Evolutionary conservation across 371 early-diverging fungal species (phyloP), one percentile per base, ranked within the genome.

Genomic region (Apophysomyces ossiformis): DNA sequence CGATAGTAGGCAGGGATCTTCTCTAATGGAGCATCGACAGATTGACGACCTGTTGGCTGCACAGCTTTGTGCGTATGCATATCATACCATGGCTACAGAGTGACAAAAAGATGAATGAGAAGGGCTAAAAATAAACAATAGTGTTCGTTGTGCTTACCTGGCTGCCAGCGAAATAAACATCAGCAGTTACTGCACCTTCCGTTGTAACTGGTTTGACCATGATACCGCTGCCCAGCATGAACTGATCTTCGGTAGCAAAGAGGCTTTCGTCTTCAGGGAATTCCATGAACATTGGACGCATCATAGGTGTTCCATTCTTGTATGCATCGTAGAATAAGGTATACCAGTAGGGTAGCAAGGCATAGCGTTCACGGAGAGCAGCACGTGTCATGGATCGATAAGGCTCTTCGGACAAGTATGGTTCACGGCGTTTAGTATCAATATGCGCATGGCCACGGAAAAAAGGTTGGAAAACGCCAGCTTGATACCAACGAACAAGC

Each of bases 391-490:
- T 82, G 1, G 73, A 64, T 8, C 90, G 90, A 67, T 89, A 88
- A 4, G 89, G 90, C 60, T 94, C 94, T 16, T 92, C 95, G 75
- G 93, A 89, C 37, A 98, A 72, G 92, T 97, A 99, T 8, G 99
- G 98, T 73, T 98, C 98, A 39, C 97, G 89, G 18, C 99, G 91
- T 78, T 95, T 95, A 68, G 97, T 94, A 77, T 93, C 95, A 67
- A 95, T 91, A 75, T 95, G 95, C 5, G 96, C 95, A 78, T 96
- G 97, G 1, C 87, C 97, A 63, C 97, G 89, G 87, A 94, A 93
- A 81, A 96, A 96, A 5, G 97, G 97, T 65, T 95, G 94, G 79
- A 90, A 92, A 6, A 89, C 88, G 41, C 83, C 97, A n/a, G 90
- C 81, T 77, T 95, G 96, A 71, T 94, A 95, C 97, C 97, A 96